A percentile compares a stretch with the other conserved stretches of the same genome.
Conservation (phyloP, 1,139 yeast genomes). For the Taphrina sp. region DNA sequence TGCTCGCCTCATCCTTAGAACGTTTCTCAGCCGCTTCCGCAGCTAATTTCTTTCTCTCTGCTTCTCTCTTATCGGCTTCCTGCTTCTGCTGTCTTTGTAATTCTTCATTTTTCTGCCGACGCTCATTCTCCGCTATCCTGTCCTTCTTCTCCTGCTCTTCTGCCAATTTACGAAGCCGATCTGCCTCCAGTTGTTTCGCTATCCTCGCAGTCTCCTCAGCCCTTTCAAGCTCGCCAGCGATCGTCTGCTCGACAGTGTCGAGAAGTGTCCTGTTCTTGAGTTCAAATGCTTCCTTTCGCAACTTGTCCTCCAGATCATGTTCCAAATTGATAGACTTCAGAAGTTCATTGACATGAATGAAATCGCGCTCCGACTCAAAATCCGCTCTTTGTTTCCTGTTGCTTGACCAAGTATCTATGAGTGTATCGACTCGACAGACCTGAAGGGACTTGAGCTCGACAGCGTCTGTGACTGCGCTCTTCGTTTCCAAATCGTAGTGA, state of each 20-base stretch:
- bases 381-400: not conserved
- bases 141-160: constrained; percentile 22
- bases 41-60: constrained; percentile 8
- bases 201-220: constrained; percentile 9
- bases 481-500: constrained; percentile 13
- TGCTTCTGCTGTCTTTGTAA: constrained; percentile 29
- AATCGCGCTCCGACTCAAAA: constrained; percentile 4
- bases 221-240: constrained; percentile 8
- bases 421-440: constrained; percentile 1
- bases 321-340: constrained; percentile 2
- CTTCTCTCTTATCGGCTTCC: constrained; percentile 17
- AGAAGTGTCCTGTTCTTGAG: not conserved
- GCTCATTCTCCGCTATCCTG: constrained; percentile 26
- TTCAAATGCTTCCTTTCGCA: not conserved
- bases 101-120: constrained; percentile 38
- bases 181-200: constrained; percentile 31
- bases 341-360: not conserved
- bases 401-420: not conserved
- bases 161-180: not conserved
- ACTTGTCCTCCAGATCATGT: constrained; percentile 17
- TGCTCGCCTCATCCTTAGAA: too few relatives aligned
- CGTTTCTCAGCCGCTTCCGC: constrained; percentile 39
- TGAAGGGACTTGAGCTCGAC: constrained; percentile 12
- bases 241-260: constrained; percentile 8
- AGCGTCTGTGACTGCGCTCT: constrained; percentile 12